A percentile compares a stretch with the other conserved stretches of the same genome.
phyloP scores from a whole-genome alignment of 306 rosid species.

The Ceratonia siliqua region DNA sequence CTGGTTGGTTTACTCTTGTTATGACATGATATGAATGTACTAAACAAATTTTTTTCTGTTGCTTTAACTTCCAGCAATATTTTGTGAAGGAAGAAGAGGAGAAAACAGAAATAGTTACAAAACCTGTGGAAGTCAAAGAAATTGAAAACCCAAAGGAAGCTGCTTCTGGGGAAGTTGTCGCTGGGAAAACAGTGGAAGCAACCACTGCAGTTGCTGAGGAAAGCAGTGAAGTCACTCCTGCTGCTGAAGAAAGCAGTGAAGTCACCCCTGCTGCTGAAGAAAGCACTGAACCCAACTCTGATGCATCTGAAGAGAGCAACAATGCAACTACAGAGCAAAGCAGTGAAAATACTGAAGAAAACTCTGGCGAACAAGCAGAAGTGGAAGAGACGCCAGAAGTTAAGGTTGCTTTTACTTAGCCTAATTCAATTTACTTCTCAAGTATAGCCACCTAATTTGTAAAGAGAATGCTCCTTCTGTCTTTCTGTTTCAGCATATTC shows the following conservation, averaged over 20 bases:
- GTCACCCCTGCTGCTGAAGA: conserved; percentile 32
- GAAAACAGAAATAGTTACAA: conserved; percentile 39
- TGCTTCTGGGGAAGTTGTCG: conserved; percentile 37
- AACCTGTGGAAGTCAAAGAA: conserved; percentile 61
- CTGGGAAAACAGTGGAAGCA: conserved; percentile 42
- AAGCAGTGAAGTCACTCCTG: conserved; percentile 27
- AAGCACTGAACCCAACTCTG: conserved; percentile 33
- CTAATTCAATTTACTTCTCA: background rate
- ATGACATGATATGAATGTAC: background rate
- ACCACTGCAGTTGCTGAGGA: conserved; percentile 35
- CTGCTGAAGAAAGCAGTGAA: conserved; percentile 48
- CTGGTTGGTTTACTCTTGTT: background rate
- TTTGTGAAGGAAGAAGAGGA: conserved; percentile 52
- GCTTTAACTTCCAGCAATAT: conserved; percentile 53
- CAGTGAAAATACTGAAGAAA: conserved; percentile 52
- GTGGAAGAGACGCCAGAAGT: conserved; percentile 59
- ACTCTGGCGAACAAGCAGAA: conserved; percentile 46
- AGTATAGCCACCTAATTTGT: background rate
- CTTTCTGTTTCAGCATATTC: background rate
- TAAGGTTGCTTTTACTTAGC: conserved; percentile 45
- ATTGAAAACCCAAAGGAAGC: conserved; percentile 44
- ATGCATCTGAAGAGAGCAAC: conserved; percentile 26
- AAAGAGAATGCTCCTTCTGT: background rate
- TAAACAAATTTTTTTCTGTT: background rate
- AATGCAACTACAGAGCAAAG: conserved; percentile 44